Percentiles rank a stretch among this genome's conserved stretches.
phyloP scores from a whole-genome alignment of 495 filamentous ascomycete genomes.

The Penicillium coffeae region DNA sequence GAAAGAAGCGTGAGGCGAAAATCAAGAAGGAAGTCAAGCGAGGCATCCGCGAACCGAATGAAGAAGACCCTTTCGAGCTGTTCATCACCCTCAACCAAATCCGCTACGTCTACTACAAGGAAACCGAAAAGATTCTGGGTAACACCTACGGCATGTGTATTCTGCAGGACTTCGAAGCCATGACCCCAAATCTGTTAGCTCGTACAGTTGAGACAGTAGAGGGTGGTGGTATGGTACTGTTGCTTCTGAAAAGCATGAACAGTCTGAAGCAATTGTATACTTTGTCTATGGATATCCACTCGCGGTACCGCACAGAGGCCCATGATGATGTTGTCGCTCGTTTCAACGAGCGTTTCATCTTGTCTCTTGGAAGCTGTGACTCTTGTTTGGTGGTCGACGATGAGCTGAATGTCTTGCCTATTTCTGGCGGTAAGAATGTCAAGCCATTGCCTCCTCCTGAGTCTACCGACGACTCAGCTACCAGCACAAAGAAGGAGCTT shows the following conservation, averaged over 20 bases:
- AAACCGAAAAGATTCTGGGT: slow-evolving; percentile 98
- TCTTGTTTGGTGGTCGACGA: slow-evolving; percentile 96
- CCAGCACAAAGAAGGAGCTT: slow-evolving; percentile 69
- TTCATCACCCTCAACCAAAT: slow-evolving; percentile 97
- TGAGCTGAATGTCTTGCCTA: slow-evolving; percentile 94
- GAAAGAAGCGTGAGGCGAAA: slow-evolving; percentile 95
- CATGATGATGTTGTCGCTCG: slow-evolving; percentile 92
- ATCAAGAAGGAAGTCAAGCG: slow-evolving; percentile 98
- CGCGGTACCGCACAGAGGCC: slow-evolving; percentile 93
- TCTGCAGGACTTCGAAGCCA: slow-evolving; percentile 95
- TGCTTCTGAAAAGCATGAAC: slow-evolving; percentile 93
- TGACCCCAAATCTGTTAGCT: slow-evolving; percentile 93
- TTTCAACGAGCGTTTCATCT: slow-evolving; percentile 97
- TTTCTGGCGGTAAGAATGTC: slow-evolving; percentile 93
- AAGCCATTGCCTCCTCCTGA: slow-evolving; percentile 71
- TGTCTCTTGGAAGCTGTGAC: slow-evolving; percentile 91
- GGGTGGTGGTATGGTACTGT: slow-evolving; percentile 85
- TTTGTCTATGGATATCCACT: slow-evolving; percentile 96
- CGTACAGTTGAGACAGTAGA: slow-evolving; percentile 97
- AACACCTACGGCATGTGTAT: slow-evolving; percentile 99
- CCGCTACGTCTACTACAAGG: slow-evolving; percentile 99
- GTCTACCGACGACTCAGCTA: slow-evolving; percentile 56
- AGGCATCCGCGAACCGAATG: slow-evolving; percentile 90
- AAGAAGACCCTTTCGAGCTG: slow-evolving; percentile 94
- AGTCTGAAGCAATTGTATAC: slow-evolving; percentile 97